Evolutionary conservation across 1,284 basidiomycete genomes (phyloP).

Genomic region (Cryptococcus sp.): DNA sequence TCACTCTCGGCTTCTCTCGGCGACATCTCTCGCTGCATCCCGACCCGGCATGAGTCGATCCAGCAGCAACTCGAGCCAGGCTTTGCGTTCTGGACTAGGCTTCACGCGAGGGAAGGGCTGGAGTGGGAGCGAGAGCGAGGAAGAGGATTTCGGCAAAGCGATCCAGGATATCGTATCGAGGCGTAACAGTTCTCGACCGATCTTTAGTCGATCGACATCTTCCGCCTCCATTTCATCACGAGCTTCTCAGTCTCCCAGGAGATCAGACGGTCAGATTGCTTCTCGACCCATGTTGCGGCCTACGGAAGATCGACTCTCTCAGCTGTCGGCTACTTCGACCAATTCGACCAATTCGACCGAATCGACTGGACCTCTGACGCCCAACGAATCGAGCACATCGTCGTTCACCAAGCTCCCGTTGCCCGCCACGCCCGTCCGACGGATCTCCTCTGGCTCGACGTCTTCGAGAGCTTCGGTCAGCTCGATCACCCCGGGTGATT

Average conservation of each 20-base stretch:
- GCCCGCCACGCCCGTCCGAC: too few relatives aligned
- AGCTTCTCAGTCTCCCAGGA: too few relatives aligned
- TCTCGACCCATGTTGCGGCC: not conserved
- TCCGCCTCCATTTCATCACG: too few relatives aligned
- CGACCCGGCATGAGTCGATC: not conserved
- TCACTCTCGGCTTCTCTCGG: not conserved
- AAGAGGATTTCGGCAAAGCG: constrained; percentile 5
- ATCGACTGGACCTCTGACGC: constrained; percentile 2
- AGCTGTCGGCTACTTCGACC: not conserved
- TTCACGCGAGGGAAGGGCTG: constrained; percentile 1
- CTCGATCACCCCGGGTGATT: constrained; percentile 2
- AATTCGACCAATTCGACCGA: not conserved
- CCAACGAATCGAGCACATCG: not conserved
- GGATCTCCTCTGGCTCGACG: not conserved
- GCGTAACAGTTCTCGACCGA: not conserved
- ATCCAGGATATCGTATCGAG: not conserved
- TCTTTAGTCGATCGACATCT: not conserved
- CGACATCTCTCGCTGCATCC: not conserved
- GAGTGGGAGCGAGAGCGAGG: constrained; percentile 9
- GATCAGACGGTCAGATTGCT: not conserved
- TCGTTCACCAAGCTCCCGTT: not conserved
- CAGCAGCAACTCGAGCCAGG: not conserved
- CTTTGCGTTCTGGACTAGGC: not conserved
- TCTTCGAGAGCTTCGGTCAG: too few relatives aligned
- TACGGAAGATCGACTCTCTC: not conserved